Base-by-base conservation (phyloP, 768 basidiomycete species). In the Rhizopogon vulgaris region DNA sequence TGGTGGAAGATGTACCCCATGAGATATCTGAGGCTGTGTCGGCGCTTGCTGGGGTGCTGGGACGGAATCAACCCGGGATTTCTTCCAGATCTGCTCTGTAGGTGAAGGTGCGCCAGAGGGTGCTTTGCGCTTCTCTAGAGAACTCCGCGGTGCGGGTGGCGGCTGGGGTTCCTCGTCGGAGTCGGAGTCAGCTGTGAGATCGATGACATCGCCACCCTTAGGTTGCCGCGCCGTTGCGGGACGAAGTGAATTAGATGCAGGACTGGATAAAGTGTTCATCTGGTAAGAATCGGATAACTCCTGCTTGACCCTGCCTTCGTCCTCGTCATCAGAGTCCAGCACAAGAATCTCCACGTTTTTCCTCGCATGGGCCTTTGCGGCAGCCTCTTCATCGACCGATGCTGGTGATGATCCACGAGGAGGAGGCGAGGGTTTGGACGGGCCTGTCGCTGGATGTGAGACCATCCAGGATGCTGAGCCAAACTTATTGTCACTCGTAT, bases 401-500 rank as follows among this genome's bases (percentile, higher is more conserved):
- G 54, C 60, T 49, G 54, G 56, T 49, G 67, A 64, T 51, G 56
- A 60, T 41, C 50, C 54, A 27, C 60, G 60, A 34, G 70, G 65
- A 30, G 72, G 60, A n/a, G 67, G 56, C 18, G 62, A 52, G 12
- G 61, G 48, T 41, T 63, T 59, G 3, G 53, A 36, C 6, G 59
- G 51, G 7, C 53, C 55, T 4, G 61, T 54, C 17, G 67, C 65
- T 11, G 79, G 73, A 65, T 87, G 82, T 0, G 68, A 58, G 40
- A 76, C 75, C 58, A 77, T 80, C 93, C 94, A 96, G 28, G 67
- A 71, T 1, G 71, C 60, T 17, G 90, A 93, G 1, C 81, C 92
- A 61, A 80, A 87, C 68, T 87, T 91, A 71, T 87, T 79, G 69
- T 98, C 93, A 15, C 79, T 72, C 1, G 93, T 93, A 65, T 96